phyloP scores from a whole-genome alignment of 495 filamentous ascomycete genomes.

The Hypoxylon rickii region DNA sequence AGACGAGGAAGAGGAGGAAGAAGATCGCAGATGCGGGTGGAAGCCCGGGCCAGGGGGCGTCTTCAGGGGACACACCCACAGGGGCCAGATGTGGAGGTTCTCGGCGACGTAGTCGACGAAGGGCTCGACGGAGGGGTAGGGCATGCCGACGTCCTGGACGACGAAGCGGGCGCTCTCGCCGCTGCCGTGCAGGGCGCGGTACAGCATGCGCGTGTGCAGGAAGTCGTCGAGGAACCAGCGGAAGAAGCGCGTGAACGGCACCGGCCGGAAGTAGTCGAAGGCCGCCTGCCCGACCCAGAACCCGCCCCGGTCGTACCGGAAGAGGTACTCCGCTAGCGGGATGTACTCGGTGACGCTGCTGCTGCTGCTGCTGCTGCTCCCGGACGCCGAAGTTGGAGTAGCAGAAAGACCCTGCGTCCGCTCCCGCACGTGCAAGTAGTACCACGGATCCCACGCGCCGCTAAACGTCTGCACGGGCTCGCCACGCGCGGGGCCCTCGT shows the following conservation, averaged over 20 bases:
- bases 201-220: conserved; percentile 66
- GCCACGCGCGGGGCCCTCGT: conserved; percentile 38
- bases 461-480: conserved; percentile 48
- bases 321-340: conserved; percentile 59
- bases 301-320: conserved; percentile 62
- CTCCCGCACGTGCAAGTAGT: conserved; percentile 54
- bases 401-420: conserved; percentile 26
- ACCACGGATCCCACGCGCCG: conserved; percentile 57
- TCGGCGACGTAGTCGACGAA: conserved; percentile 58
- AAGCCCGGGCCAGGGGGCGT: conserved; percentile 48
- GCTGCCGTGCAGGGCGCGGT: conserved; percentile 61
- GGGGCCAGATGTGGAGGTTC: conserved; percentile 58
- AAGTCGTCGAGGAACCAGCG: conserved; percentile 66
- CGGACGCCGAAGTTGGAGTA: conserved; percentile 5
- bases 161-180: conserved; percentile 58
- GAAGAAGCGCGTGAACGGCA: conserved; percentile 60
- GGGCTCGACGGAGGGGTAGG: conserved; percentile 50
- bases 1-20: neutral
- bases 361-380: too few relatives aligned
- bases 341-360: conserved; percentile 48
- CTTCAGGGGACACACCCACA: conserved; percentile 64
- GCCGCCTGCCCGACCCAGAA: conserved; percentile 63
- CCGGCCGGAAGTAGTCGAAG: conserved; percentile 57
- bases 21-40: conserved; percentile 43
- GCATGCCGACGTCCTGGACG: conserved; percentile 63